Evolutionary conservation across 2,329 filamentous ascomycete species (phyloP).

Genomic region (Calonectria ilicicola): DNA sequence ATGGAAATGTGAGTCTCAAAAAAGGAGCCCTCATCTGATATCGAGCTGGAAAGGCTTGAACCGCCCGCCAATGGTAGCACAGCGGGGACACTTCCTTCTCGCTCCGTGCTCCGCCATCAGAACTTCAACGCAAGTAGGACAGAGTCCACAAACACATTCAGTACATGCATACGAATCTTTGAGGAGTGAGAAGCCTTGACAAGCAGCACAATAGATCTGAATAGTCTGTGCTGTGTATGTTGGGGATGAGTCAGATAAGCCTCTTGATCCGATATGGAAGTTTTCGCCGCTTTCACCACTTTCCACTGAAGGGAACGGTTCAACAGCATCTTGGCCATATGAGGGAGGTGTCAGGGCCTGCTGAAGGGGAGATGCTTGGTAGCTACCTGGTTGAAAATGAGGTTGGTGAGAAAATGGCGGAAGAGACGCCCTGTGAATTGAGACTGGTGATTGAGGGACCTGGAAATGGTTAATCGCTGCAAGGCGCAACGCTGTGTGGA

Average conservation of each 20-base stretch:
- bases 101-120: slow-evolving; percentile 82
- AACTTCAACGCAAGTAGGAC: slow-evolving; percentile 86
- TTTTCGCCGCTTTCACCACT: slow-evolving; percentile 78
- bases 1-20: slow-evolving; percentile 33
- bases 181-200: slow-evolving; percentile 80
- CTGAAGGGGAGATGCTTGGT: slow-evolving; percentile 91
- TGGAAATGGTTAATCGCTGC: slow-evolving; percentile 46
- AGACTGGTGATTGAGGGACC: slow-evolving; percentile 75
- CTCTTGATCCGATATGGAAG: slow-evolving; percentile 76
- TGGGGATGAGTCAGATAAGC: slow-evolving; percentile 77
- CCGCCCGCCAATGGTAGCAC: slow-evolving; percentile 80
- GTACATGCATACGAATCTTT: slow-evolving; percentile 93
- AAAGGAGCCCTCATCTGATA: slow-evolving; percentile 68
- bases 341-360: slow-evolving; percentile 89
- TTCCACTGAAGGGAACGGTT: slow-evolving; percentile 92
- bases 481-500: slow-evolving; percentile 24
- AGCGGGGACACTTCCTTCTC: slow-evolving; percentile 81
- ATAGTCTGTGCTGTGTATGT: slow-evolving; percentile 80
- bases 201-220: slow-evolving; percentile 93
- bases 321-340: slow-evolving; percentile 73
- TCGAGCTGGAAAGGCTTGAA: slow-evolving; percentile 91
- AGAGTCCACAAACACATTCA: slow-evolving; percentile 95
- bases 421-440: slow-evolving; percentile 71
- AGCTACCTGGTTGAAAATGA: slow-evolving; percentile 73
- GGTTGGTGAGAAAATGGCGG: slow-evolving; percentile 70